A percentile compares a stretch with the other conserved stretches of the same genome.
phyloP scores from a whole-genome alignment of 75 land plant genomes.

The Azolla pinnata region DNA sequence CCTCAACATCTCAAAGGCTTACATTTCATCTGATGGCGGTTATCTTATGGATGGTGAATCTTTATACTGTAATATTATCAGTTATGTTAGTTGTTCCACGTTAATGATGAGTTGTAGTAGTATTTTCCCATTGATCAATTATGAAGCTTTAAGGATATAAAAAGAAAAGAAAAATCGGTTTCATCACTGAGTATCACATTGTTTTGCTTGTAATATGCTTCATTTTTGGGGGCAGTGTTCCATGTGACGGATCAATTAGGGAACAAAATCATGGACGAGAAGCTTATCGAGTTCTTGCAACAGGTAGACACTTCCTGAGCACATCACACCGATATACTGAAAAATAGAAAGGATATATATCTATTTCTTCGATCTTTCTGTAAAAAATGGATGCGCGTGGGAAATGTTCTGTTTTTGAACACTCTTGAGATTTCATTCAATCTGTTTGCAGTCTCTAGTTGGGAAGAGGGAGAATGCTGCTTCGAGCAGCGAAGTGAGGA shows the following conservation, averaged over 20 bases:
- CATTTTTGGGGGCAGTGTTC: conserved; percentile 86
- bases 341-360: not conserved
- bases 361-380: not conserved
- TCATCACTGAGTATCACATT: not conserved
- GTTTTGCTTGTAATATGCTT: conserved; percentile 29
- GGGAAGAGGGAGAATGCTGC: conserved; percentile 6
- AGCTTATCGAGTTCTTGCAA: conserved; percentile 37
- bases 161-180: not conserved
- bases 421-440: too few species aligned
- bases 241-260: conserved; percentile 75
- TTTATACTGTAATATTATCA: not conserved
- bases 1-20: conserved; percentile 12
- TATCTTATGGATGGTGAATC: conserved; percentile 21
- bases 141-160: not conserved
- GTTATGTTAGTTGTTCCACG: not conserved
- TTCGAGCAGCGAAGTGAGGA: conserved; percentile 8
- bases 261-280: conserved; percentile 23
- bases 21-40: conserved; percentile 16
- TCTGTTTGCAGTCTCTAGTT: conserved; percentile 34
- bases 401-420: not conserved
- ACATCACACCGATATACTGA: not conserved
- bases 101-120: not conserved
- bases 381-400: not conserved
- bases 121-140: not conserved
- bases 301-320: conserved; percentile 21